Evolutionary conservation across 2,329 filamentous ascomycete species (phyloP).

Genomic region (Nothophoma quercina): DNA sequence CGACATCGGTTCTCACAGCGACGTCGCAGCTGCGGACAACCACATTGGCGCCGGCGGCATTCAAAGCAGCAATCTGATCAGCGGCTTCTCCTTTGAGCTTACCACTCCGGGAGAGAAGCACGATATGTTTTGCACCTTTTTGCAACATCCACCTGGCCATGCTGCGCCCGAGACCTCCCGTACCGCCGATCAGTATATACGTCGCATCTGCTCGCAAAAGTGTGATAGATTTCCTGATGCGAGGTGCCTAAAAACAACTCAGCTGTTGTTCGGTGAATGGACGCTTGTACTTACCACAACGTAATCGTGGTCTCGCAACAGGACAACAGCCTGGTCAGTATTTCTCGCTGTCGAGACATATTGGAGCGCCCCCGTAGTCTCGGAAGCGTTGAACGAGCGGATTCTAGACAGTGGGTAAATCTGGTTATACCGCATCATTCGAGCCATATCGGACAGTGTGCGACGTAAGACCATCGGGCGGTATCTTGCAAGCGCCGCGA

Average conservation of each 20-base stretch:
- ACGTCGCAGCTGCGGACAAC: constrained; percentile 28
- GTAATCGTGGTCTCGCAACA: constrained; percentile 25
- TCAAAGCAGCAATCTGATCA: constrained; percentile 24
- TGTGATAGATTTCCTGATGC: constrained; percentile 10
- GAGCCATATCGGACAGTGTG: constrained; percentile 23
- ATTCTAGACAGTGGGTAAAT: constrained; percentile 17
- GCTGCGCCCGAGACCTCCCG: constrained; percentile 38
- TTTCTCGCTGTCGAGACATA: constrained; percentile 14
- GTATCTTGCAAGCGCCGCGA: constrained; percentile 18
- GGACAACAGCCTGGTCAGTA: constrained; percentile 27
- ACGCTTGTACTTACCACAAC: constrained; percentile 29
- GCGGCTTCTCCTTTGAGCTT: constrained; percentile 18
- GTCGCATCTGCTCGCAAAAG: constrained; percentile 27
- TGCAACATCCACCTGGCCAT: constrained; percentile 37
- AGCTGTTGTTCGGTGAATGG: neutral
- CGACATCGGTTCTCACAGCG: constrained; percentile 19
- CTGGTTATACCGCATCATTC: constrained; percentile 27
- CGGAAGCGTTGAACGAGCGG: constrained; percentile 20
- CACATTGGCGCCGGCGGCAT: constrained; percentile 21
- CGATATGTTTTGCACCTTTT: constrained; percentile 34
- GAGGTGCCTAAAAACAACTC: constrained; percentile 17
- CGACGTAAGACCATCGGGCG: constrained; percentile 27
- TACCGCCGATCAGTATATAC: constrained; percentile 39
- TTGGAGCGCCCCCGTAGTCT: constrained; percentile 25
- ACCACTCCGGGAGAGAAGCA: constrained; percentile 33